A percentile compares a stretch with the other conserved stretches of the same genome.
Evolutionary conservation across 495 filamentous ascomycete species (phyloP).

Genomic region (Astrothelium subdiscretum): DNA sequence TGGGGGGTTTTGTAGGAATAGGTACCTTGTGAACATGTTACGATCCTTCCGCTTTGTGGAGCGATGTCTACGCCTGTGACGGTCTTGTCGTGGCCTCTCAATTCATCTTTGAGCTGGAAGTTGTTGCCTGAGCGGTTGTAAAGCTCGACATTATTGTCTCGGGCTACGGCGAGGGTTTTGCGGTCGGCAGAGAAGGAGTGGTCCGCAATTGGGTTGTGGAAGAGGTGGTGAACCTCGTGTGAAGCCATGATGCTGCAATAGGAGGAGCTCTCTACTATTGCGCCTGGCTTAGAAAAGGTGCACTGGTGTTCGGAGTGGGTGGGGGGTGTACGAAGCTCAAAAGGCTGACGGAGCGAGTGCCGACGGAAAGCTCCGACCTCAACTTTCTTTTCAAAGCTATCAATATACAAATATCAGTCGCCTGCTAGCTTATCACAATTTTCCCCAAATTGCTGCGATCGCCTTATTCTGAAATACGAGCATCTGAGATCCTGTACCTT

Average conservation of each 20-base stretch:
- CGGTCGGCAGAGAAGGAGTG: constrained; percentile 94
- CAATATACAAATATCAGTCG: neutral
- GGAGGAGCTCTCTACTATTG: constrained; percentile 99
- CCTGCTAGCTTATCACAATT: neutral
- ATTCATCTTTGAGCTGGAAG: constrained; percentile 78
- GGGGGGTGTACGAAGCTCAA: neutral
- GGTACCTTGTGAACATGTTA: constrained; percentile 92
- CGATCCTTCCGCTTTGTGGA: constrained; percentile 76
- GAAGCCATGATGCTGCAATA: constrained; percentile 70
- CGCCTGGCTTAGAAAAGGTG: constrained; percentile 13
- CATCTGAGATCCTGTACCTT: too few relatives aligned
- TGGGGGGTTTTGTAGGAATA: too few relatives aligned
- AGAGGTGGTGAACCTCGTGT: constrained; percentile 91
- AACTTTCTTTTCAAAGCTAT: neutral
- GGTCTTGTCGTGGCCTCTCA: constrained; percentile 92
- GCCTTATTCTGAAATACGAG: too few relatives aligned
- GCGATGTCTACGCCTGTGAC: constrained; percentile 96
- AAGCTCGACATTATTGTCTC: constrained; percentile 84
- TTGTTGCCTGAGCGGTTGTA: constrained; percentile 62
- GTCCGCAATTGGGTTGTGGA: constrained; percentile 91
- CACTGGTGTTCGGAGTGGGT: neutral
- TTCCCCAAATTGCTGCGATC: neutral
- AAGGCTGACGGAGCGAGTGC: neutral
- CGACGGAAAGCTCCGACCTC: neutral
- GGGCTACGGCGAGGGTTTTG: constrained; percentile 77